Evolutionary conservation across 2,329 filamentous ascomycete genomes (phyloP), one percentile per base, ranked within the genome.

Genomic region (Fonsecaea pedrosoi): DNA sequence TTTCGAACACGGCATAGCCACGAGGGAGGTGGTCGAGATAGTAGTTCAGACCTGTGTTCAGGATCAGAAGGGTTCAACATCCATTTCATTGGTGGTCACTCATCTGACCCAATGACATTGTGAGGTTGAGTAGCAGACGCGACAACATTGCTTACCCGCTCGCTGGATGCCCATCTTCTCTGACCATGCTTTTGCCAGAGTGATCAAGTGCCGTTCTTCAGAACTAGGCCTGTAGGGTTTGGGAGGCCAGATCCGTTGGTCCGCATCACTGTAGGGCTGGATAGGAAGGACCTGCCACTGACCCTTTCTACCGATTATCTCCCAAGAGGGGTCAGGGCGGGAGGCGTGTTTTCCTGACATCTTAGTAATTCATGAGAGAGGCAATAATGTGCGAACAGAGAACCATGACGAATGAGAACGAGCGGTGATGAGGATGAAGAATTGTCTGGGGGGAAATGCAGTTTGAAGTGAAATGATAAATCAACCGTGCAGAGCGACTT

Each of bases 1-100:
- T 80, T 56, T 86, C 80, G 71, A 82, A 84, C 0, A 87, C 72
- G 0, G 75, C 77, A 73, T 87, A 89, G 2, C 86, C 85, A 3
- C 80, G 74, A 1, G 87, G 87, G 0, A 89, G 75, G 15, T 74
- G 73, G 61, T 87, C 81, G 0, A 89, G 77, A 1, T 77, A 78
- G 73, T 88, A 88, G 1, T 74, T 75, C 10, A 81, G 74, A 2
- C 80, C 81, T 82, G 60, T 30, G 9, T 12, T 10, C 13, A 10
- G n/a, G 7, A 13, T 66, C 54, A 66, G 59, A 15, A 53, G 3
- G 18, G 18, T 21, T n/a, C 48, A 48, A 38, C 9, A 18, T 32
- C 25, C 21, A 12, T 34, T 42, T 34, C 34, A 15, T 32, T 13
- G 12, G 38, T 37, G 8, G 7, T 10, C 35, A 3, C 3, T 13